Base-by-base conservation (phyloP, 2,329 filamentous ascomycete genomes). In the Ascochyta koolunga region DNA sequence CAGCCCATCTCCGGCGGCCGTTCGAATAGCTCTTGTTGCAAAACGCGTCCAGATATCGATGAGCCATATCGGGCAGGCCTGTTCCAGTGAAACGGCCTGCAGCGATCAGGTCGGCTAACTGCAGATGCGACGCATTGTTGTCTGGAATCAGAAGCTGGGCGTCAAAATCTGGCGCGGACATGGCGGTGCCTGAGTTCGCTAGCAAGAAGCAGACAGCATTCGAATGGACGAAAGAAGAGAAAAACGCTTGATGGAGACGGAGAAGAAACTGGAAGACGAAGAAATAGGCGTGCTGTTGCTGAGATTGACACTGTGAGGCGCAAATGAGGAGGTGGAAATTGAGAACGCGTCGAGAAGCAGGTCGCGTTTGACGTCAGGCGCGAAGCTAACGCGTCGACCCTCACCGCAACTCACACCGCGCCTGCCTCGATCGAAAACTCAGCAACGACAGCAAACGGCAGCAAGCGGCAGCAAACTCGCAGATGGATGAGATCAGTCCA, bases 1-100 rank as follows among this genome's bases (percentile, higher is more conserved):
- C 71, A 40, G 65, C 50, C 69, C 70, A 74, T 64, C 70, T 61
- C 49, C 70, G 61, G 29, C 59, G 63, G 18, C 36, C 38, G 15
- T 52, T 22, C 11, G 67, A 66, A 18, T 32, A 42, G 8, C 11
- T 41, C 24, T 44, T 38, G 33, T 68, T 54, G 58, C 63, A 70
- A 46, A 74, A 74, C 15, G 65, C 64, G 31, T 44, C 48, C 13
- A 74, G 43, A 39, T 67, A 72, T n/a, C 55, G 47, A 21, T 63
- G 64, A 21, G 66, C 65, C 5, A 60, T 50, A 3, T 46, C 24
- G 10, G 61, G 51, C 16, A 65, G 58, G 16, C 44, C 39, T 2
- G 44, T 8, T 24, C 46, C 54, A 40, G 44, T 58, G 31, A 54
- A 59, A 7, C 45, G 39, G 13, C 42, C 54, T 25, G 54, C 54